Base-by-base conservation (phyloP, 176 grass and related monocot species). In the Hyparrhenia diplandra region DNA sequence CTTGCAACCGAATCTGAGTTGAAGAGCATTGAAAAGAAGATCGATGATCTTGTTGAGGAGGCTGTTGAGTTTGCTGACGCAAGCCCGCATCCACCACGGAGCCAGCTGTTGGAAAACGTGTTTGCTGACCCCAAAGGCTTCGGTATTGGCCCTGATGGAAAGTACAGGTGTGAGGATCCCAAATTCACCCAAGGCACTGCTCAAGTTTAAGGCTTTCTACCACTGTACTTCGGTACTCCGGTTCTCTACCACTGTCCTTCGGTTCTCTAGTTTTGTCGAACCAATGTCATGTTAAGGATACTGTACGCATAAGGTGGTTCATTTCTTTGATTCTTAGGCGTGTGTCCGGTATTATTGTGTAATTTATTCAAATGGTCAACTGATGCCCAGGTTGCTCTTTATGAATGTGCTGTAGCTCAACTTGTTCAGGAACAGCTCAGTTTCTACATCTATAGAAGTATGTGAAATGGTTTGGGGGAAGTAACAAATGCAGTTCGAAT, bases 51-150 rank as follows among this genome's bases (percentile, higher is more conserved):
- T 25, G 79, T 98, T n/a, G 95, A 98, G 77, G 92, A 98, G 14
- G 95, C 95, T 0, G 95, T 98, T n/a, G 95, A 98, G 78, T 98
- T 95, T 1, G 95, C 95, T 0, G 95, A 98, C 6, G 77, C 92
- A 46, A 98, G 95, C 77, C 95, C 95, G 1, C 88, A 31, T 34
- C 95, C 95, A 51, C 95, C 92, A 21, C 83, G 92, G 64, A 98
- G 92, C 59, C 95, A 98, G 69, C 82, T 98, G 8, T 54, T 98
- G 42, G 95, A 98, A 69, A 95, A 95, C 16, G 95, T 98, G 27
- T 98, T 95, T 27, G 84, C 90, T 3, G 95, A 98, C 63, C 92
- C 96, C 45, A 99, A 88, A 51, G 96, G 96, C 43, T 99, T 99
- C 20, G 96, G 96, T 63, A 95, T 99, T 2, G 96, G 96, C 12